Conservation (phyloP, 208 protist genomes). For the Strigomonas culicis region DNA sequence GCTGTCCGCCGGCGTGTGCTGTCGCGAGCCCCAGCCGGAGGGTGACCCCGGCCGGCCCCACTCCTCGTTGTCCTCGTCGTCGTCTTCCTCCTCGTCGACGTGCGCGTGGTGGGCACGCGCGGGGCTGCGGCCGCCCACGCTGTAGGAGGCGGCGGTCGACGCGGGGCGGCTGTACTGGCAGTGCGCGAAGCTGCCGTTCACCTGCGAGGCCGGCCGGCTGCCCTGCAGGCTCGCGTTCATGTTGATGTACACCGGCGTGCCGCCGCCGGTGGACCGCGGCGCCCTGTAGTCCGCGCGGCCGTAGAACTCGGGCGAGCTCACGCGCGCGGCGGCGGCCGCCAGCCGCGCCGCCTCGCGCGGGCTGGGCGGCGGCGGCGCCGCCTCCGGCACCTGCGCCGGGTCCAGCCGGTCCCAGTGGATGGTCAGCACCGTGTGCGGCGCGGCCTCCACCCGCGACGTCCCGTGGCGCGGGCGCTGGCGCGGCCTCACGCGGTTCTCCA, state of each 20-base stretch:
- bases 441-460: conserved; percentile 15
- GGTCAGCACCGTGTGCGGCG: conserved; percentile 8
- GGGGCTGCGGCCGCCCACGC: neutral
- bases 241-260: neutral
- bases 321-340: conserved; percentile 16
- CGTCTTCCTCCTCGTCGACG: too few species aligned
- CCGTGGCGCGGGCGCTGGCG: conserved; percentile 18
- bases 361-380: conserved; percentile 26
- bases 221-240: neutral
- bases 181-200: neutral
- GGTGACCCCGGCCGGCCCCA: neutral
- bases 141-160: neutral
- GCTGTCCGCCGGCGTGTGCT: neutral
- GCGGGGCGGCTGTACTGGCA: neutral
- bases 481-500: conserved; percentile 29
- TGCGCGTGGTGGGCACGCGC: too few species aligned
- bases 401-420: conserved; percentile 18
- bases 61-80: too few species aligned
- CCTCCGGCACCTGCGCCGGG: conserved; percentile 17
- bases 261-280: neutral
- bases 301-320: conserved; percentile 28
- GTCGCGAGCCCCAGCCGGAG: neutral
- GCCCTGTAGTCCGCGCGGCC: conserved; percentile 16
- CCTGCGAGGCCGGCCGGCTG: neutral
- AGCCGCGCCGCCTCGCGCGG: conserved; percentile 16